These are phyloP conservation scores for Plasmodium falciparum DNA, from an alignment of 169 alveolate species.

Conservation along the genomic window DNA sequence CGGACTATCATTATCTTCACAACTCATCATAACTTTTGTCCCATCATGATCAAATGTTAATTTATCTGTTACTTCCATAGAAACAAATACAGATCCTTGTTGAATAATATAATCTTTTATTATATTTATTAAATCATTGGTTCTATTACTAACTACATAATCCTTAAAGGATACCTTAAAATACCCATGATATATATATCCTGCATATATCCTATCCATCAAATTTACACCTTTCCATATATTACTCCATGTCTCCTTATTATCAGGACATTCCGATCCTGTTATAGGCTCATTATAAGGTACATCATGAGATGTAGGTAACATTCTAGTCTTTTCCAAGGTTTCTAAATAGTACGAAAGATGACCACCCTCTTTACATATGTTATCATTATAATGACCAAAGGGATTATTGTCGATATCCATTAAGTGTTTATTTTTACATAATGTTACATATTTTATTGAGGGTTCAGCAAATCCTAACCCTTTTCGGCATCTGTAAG, in stretches of 20 bases:
- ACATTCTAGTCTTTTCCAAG: not conserved
- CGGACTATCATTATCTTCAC: constrained; percentile 56
- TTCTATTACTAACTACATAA: constrained; percentile 16
- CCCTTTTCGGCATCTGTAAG: constrained; percentile 58
- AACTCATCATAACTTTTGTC: constrained; percentile 61
- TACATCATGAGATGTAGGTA: constrained; percentile 58
- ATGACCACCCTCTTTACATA: constrained; percentile 69
- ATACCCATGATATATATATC: constrained; percentile 44
- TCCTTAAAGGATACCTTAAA: constrained; percentile 51
- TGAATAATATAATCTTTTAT: constrained; percentile 75
- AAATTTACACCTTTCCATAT: constrained; percentile 43
- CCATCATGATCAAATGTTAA: constrained; percentile 80
- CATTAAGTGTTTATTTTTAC: constrained; percentile 15
- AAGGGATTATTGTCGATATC: not conserved
- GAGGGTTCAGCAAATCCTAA: constrained; percentile 69
- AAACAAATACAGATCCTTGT: constrained; percentile 72
- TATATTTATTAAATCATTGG: constrained; percentile 54
- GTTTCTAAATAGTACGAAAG: constrained; percentile 30
- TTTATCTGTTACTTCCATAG: constrained; percentile 62
- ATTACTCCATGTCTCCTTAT: constrained; percentile 23
- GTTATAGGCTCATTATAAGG: constrained; percentile 57
- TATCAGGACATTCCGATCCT: constrained; percentile 46
- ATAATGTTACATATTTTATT: constrained; percentile 51
- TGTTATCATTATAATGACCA: constrained; percentile 52
- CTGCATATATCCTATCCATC: constrained; percentile 15